phyloP scores from a whole-genome alignment of 768 basidiomycete species.

The Lactifluus rugatus region DNA sequence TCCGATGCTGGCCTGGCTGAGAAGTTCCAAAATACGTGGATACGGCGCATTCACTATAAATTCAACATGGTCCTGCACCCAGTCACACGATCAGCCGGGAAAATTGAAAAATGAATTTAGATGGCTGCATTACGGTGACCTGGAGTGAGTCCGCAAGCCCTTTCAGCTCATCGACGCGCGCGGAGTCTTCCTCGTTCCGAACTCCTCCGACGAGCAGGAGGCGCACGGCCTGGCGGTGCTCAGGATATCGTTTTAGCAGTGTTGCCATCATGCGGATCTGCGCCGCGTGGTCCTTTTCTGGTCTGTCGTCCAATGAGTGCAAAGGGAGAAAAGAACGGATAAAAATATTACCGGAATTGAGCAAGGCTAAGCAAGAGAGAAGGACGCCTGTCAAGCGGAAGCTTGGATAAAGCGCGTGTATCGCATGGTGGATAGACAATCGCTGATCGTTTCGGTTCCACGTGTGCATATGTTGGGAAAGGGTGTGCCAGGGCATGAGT shows the following conservation, averaged over 20 bases:
- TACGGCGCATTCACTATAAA: slow-evolving; percentile 84
- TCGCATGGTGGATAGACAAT: slow-evolving; percentile 93
- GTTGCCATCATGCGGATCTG: slow-evolving; percentile 64
- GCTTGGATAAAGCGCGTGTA: slow-evolving; percentile 56
- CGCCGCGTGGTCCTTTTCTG: slow-evolving; percentile 86
- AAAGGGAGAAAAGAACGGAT: not conserved
- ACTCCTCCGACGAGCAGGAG: slow-evolving; percentile 80
- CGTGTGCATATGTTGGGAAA: not conserved
- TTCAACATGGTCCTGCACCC: slow-evolving; percentile 49
- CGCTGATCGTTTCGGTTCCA: slow-evolving; percentile 23
- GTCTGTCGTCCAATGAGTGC: slow-evolving; percentile 35
- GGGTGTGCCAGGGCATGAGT: not conserved
- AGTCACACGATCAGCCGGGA: not conserved
- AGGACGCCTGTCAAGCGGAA: slow-evolving; percentile 44
- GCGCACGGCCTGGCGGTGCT: slow-evolving; percentile 34
- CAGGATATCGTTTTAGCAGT: slow-evolving; percentile 50
- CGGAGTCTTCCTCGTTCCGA: slow-evolving; percentile 66
- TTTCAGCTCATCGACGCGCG: slow-evolving; percentile 54
- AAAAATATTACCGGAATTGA: slow-evolving; percentile 71
- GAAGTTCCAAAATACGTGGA: slow-evolving; percentile 53
- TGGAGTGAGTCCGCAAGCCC: slow-evolving; percentile 49
- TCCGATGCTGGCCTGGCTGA: slow-evolving; percentile 72
- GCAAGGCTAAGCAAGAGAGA: slow-evolving; percentile 76
- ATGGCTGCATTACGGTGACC: slow-evolving; percentile 42
- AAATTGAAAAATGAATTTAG: not conserved